These are phyloP conservation scores for Ophiostoma himal-ulmi DNA, from an alignment of 2,329 filamentous ascomycete species.

Conservation along the genomic window DNA sequence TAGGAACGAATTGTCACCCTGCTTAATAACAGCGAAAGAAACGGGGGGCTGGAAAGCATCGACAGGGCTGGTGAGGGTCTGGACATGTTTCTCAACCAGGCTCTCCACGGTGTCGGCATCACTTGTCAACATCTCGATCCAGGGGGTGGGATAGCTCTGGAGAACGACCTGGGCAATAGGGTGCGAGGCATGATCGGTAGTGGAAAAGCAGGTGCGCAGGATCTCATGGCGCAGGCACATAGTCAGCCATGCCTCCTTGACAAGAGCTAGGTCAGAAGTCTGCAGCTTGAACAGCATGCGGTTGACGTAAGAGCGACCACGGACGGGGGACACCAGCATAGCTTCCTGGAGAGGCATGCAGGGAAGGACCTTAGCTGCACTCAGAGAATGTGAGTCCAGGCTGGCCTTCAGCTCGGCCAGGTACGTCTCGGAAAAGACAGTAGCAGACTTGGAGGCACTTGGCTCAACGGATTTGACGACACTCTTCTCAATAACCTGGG, in stretches of 20 bases:
- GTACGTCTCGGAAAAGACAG: conserved; percentile 32
- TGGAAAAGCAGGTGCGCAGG: conserved; percentile 67
- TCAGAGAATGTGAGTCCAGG: conserved; percentile 7
- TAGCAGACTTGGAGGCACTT: background rate
- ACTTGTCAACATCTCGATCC: conserved; percentile 31
- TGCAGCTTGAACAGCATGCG: conserved; percentile 57
- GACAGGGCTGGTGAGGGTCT: conserved; percentile 36
- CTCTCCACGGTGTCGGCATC: conserved; percentile 30
- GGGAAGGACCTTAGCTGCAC: conserved; percentile 58
- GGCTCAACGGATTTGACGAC: background rate
- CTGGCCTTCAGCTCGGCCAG: conserved; percentile 20
- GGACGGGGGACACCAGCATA: conserved; percentile 62
- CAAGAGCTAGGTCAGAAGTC: conserved; percentile 23
- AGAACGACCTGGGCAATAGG: conserved; percentile 71
- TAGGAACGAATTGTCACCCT: conserved; percentile 33
- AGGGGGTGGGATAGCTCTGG: conserved; percentile 38
- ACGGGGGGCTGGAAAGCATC: conserved; percentile 43
- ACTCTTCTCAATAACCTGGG: conserved; percentile 31
- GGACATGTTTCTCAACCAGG: conserved; percentile 38
- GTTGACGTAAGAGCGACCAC: conserved; percentile 61
- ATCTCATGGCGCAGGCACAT: conserved; percentile 67
- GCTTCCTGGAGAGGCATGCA: conserved; percentile 85
- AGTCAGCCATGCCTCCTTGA: conserved; percentile 56
- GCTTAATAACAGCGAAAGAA: conserved; percentile 40
- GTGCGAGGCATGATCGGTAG: conserved; percentile 53